Evolutionary conservation across 2,329 filamentous ascomycete species (phyloP).

Genomic region (Apiospora malaysiana): DNA sequence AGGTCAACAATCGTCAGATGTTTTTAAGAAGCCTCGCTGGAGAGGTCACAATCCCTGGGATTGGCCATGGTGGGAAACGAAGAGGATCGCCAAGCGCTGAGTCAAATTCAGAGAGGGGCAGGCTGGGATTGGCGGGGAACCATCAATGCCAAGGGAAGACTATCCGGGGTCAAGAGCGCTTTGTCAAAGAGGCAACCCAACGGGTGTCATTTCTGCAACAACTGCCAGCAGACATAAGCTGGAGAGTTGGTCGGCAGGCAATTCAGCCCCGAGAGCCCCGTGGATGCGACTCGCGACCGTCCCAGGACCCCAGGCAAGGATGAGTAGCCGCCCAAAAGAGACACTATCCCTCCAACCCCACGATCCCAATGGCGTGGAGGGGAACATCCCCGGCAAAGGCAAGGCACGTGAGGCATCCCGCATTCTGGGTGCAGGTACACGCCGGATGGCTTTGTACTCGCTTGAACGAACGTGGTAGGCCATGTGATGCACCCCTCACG

Average conservation of each 20-base stretch:
- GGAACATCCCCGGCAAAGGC: not conserved
- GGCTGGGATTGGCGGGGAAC: slow-evolving; percentile 11
- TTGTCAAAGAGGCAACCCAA: slow-evolving; percentile 2
- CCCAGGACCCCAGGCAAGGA: not conserved
- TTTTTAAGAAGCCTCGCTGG: slow-evolving; percentile 1
- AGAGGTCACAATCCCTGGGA: slow-evolving; percentile 7
- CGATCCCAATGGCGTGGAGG: slow-evolving; percentile 1
- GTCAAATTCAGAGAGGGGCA: slow-evolving; percentile 15
- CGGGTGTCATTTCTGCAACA: not conserved
- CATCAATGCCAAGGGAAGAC: slow-evolving; percentile 7
- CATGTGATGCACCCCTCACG: slow-evolving; percentile 21
- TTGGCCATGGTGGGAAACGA: slow-evolving; percentile 10
- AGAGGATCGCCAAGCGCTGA: slow-evolving; percentile 15
- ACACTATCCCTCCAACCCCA: not conserved
- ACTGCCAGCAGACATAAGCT: not conserved
- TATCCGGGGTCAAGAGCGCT: slow-evolving; percentile 1
- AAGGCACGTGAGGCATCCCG: slow-evolving; percentile 4
- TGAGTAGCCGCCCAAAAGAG: not conserved
- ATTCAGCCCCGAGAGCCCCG: not conserved
- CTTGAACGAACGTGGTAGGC: slow-evolving; percentile 4
- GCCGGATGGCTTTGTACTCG: not conserved
- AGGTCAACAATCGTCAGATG: slow-evolving; percentile 24
- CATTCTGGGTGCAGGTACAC: slow-evolving; percentile 4
- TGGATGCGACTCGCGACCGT: not conserved
- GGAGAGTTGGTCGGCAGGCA: not conserved